These are phyloP conservation scores for Discostella stelligera DNA, from an alignment of 352 stramenopile genomes.

Conservation along the genomic window DNA sequence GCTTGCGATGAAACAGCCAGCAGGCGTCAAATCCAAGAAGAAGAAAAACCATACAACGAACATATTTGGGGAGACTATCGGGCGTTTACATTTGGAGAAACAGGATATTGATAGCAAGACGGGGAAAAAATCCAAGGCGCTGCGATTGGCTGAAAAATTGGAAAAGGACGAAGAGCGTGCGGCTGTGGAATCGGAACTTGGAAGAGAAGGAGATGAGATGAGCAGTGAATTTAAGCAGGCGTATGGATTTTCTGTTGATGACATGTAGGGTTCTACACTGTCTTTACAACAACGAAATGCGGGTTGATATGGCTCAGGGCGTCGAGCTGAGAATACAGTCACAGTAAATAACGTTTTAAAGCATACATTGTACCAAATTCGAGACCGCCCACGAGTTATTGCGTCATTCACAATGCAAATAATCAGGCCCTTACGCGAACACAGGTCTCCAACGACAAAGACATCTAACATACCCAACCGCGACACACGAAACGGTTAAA, in stretches of 20 bases:
- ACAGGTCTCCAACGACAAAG: background rate
- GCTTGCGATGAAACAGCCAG: constrained; percentile 88
- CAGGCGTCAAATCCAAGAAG: constrained; percentile 89
- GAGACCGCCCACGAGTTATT: too few relatives aligned
- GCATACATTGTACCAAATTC: background rate
- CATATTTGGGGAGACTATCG: constrained; percentile 96
- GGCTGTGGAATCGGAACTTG: constrained; percentile 73
- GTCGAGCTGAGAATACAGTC: background rate
- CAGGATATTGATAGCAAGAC: constrained; percentile 97
- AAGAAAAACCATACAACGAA: constrained; percentile 96
- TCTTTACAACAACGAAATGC: background rate
- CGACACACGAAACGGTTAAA: too few relatives aligned
- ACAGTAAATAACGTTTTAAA: background rate
- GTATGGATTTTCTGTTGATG: constrained; percentile 63
- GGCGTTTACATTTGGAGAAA: constrained; percentile 96
- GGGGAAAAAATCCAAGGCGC: constrained; percentile 92
- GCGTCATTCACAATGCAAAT: too few relatives aligned
- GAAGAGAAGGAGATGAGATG: constrained; percentile 66
- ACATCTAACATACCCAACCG: background rate
- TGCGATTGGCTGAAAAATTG: constrained; percentile 79
- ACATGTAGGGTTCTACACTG: constrained; percentile 6
- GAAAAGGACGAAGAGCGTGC: constrained; percentile 68
- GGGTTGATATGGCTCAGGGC: background rate
- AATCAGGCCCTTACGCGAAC: background rate
- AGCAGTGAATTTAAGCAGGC: constrained; percentile 73